Evolutionary conservation across 2,329 filamentous ascomycete species (phyloP).

Genomic region (Cercospora sojina): DNA sequence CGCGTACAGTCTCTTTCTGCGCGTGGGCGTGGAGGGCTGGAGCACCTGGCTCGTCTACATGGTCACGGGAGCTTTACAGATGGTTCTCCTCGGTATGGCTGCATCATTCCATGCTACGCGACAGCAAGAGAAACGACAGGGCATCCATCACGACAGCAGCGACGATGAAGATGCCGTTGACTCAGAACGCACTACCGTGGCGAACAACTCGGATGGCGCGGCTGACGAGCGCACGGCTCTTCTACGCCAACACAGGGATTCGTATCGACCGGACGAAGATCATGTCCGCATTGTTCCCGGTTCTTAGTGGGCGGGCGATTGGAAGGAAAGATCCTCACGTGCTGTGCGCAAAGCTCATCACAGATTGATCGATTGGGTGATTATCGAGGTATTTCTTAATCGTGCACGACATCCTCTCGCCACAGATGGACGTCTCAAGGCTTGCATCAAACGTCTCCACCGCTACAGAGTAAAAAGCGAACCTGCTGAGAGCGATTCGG

Average conservation of each 20-base stretch:
- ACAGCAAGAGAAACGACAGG: neutral
- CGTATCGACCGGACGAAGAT: neutral
- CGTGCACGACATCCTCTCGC: neutral
- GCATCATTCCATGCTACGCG: slow-evolving; percentile 44
- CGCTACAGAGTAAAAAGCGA: neutral
- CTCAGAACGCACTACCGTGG: neutral
- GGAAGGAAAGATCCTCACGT: neutral
- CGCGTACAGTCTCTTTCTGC: slow-evolving; percentile 69
- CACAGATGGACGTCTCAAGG: neutral
- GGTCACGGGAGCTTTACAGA: slow-evolving; percentile 82
- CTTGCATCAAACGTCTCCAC: neutral
- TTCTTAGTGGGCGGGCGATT: slow-evolving; percentile 2
- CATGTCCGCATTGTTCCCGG: neutral
- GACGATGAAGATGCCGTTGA: slow-evolving; percentile 8
- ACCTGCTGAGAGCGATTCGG: slow-evolving; percentile 1
- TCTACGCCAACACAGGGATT: neutral
- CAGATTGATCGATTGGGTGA: neutral
- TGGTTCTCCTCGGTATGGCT: slow-evolving; percentile 74
- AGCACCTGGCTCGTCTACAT: slow-evolving; percentile 93
- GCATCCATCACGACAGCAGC: slow-evolving; percentile 12
- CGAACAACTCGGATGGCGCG: neutral
- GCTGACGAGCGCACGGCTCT: slow-evolving; percentile 1
- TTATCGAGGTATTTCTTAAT: neutral
- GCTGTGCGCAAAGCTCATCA: neutral
- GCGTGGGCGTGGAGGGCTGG: slow-evolving; percentile 82